Evolutionary conservation across 1,139 yeast genomes (phyloP), one percentile per base, ranked within the genome.

Genomic region (Protomyces arabidopsidicola): DNA sequence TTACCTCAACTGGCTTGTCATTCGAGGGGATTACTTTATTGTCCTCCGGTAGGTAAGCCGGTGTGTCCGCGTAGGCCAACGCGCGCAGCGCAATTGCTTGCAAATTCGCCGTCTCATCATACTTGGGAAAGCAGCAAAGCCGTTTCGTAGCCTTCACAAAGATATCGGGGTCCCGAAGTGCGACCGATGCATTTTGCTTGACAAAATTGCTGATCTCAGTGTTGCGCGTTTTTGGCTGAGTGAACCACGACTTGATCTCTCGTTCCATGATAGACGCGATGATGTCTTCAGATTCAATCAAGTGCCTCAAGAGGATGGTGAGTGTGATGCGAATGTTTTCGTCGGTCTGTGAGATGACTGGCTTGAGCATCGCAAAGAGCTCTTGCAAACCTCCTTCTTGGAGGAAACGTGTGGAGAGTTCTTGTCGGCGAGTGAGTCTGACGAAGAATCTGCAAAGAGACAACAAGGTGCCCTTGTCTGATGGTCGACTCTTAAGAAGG

Each of bases 251-350:
- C 35, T 66, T 67, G 45, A 75, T 68, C 52, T 73, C 76, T 27
- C 60, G 66, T 3, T 75, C 72, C 72, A 89, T 82, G 53, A 82
- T 75, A 20, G 76, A 76, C 34, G 78, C 76, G 18, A 90, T 75
- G 16, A 83, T 75, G 0, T 79, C 80, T 0, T 76, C 74, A 1
- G 84, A 81, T 72, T 91, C 98, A 71, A 85, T 84, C 65, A 90
- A 84, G 62, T 88, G 79, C 71, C 97, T 81, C 3, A 86, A 74
- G 35, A 90, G 76, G 27, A 84, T 76, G 20, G 71, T 61, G 4
- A 73, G 53, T 1, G 74, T 67, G 10, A 72, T 70, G 36, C 72
- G 71, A 22, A 78, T 73, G 18, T 75, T 71, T n/a, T 72, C 73
- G 22, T 71, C 67, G 39, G 65, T 53, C 18, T 72, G 69, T 16